Conservation (phyloP, 129 eudicot genomes). For the Flaveria robusta region DNA sequence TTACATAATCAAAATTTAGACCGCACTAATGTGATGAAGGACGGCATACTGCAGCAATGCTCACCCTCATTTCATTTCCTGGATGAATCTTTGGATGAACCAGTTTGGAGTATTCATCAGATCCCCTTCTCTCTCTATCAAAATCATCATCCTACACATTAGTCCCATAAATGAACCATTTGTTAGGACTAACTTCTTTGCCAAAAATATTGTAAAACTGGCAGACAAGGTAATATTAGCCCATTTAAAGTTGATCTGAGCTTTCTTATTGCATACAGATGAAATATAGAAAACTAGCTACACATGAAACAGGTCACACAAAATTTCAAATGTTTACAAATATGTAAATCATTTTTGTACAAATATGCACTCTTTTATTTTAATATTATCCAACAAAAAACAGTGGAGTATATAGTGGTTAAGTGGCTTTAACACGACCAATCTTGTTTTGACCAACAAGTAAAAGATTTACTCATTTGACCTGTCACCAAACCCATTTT, state of each 20-base stretch:
- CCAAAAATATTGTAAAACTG: conserved; percentile 7
- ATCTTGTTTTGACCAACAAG: neutral
- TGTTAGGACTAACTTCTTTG: neutral
- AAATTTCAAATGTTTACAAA: neutral
- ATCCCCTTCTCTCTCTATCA: conserved; percentile 45
- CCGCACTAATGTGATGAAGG: neutral
- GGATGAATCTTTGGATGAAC: conserved; percentile 36
- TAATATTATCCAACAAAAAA: neutral
- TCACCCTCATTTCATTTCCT: conserved; percentile 59
- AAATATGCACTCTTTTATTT: neutral
- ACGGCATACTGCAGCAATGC: conserved; percentile 25
- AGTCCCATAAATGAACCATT: conserved; percentile 19
- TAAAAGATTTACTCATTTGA: neutral
- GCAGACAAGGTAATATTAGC: neutral
- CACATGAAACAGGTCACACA: neutral
- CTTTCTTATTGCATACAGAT: too few species aligned
- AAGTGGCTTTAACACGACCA: neutral
- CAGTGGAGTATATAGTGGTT: neutral
- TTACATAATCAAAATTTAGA: neutral
- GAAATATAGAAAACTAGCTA: conserved; percentile 2
- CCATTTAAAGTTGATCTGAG: neutral
- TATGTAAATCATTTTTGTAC: neutral
- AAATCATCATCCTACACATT: conserved; percentile 48
- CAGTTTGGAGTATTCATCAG: conserved; percentile 44
- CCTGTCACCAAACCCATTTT: conserved; percentile 17